These are phyloP conservation scores for Trichosanthes cucumerina DNA, from an alignment of 306 rosid species.

Conservation along the genomic window DNA sequence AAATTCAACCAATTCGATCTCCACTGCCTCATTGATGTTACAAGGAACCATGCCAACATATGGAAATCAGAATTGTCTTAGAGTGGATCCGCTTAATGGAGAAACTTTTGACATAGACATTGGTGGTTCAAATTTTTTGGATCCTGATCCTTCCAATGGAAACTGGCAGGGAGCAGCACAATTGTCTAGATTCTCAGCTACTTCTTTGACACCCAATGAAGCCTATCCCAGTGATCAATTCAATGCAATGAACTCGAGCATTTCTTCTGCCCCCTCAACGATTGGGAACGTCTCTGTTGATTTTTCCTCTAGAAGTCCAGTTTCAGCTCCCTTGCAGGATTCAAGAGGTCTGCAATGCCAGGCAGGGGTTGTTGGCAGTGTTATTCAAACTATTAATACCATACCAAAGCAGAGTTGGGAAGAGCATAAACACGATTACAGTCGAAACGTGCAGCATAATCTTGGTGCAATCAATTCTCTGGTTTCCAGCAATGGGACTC, in stretches of 20 bases:
- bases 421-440: conserved; percentile 5
- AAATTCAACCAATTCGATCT: conserved; percentile 24
- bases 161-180: conserved; percentile 47
- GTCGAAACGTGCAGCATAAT: conserved; percentile 13
- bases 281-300: background rate
- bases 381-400: conserved; percentile 2
- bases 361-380: background rate
- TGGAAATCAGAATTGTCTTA: conserved; percentile 32
- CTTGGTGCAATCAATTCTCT: conserved; percentile 24
- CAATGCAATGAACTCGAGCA: conserved; percentile 1
- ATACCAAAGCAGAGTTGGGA: conserved; percentile 14
- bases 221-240: conserved; percentile 29
- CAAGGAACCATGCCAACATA: conserved; percentile 29
- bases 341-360: background rate
- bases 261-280: background rate
- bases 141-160: conserved; percentile 34
- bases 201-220: conserved; percentile 34
- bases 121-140: conserved; percentile 40
- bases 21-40: conserved; percentile 32
- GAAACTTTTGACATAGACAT: conserved; percentile 28
- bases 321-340: conserved; percentile 1
- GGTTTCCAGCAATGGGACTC: conserved; percentile 16
- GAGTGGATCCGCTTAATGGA: conserved; percentile 23
- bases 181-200: conserved; percentile 36
- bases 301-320: conserved; percentile 5